Conservation (phyloP, 495 filamentous ascomycete species). For the Penicillium parvum region DNA sequence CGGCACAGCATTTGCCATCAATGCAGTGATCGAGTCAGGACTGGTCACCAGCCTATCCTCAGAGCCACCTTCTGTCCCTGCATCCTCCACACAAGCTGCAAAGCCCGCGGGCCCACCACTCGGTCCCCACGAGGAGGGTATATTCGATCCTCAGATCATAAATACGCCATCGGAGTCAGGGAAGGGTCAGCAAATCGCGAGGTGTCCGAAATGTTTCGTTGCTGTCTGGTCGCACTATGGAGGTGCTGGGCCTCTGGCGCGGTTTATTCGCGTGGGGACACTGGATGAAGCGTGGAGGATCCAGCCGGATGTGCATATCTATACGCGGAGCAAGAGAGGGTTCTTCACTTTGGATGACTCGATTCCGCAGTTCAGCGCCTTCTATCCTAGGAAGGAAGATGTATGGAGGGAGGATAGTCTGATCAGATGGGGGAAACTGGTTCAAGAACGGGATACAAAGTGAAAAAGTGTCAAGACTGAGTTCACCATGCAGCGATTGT, state of each 20-base stretch:
- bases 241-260: background rate
- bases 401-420: background rate
- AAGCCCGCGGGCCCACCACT: background rate
- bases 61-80: background rate
- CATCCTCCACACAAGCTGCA: background rate
- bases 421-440: background rate
- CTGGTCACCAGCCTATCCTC: background rate
- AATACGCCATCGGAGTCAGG: slow-evolving; percentile 1
- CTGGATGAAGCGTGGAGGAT: slow-evolving; percentile 1
- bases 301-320: slow-evolving; percentile 2
- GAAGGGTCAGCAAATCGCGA: background rate
- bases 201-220: background rate
- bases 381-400: background rate
- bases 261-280: background rate
- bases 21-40: background rate
- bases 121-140: slow-evolving; percentile 4
- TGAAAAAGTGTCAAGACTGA: no score
- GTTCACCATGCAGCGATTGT: no score
- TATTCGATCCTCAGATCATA: background rate
- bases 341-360: background rate
- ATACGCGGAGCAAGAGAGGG: background rate
- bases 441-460: no score
- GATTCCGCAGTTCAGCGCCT: background rate
- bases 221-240: slow-evolving; percentile 3
- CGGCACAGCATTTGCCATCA: slow-evolving; percentile 1